phyloP scores from a whole-genome alignment of 306 rosid genomes.

The Prunus salicina region DNA sequence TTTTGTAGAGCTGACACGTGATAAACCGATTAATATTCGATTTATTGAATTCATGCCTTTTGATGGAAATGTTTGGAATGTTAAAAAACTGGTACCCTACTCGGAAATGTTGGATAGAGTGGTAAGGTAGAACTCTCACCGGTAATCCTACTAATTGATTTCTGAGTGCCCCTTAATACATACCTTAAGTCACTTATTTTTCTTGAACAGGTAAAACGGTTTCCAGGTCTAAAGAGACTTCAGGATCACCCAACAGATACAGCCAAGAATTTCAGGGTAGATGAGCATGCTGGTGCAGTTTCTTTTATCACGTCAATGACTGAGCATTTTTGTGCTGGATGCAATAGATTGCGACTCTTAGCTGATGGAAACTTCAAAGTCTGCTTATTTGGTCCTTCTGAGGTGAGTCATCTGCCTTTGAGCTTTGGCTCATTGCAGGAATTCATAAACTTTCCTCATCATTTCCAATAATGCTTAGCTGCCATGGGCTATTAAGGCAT shows the following conservation, averaged over 20 bases:
- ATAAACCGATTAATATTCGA: constrained; percentile 74
- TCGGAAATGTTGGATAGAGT: constrained; percentile 85
- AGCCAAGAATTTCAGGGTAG: constrained; percentile 83
- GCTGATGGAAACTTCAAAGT: constrained; percentile 98
- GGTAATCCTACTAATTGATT: constrained; percentile 24
- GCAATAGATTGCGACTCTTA: constrained; percentile 87
- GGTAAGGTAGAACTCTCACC: constrained; percentile 79
- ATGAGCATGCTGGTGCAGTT: constrained; percentile 70
- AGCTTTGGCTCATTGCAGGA: constrained; percentile 17
- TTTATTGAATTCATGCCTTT: constrained; percentile 99
- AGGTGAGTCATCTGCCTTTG: constrained; percentile 46
- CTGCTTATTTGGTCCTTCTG: constrained; percentile 94
- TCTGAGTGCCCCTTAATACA: constrained; percentile 17
- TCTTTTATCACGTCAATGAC: constrained; percentile 96
- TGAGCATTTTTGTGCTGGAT: constrained; percentile 97
- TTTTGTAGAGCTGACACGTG: constrained; percentile 81
- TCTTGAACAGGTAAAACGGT: constrained; percentile 49
- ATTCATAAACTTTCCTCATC: background rate
- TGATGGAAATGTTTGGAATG: constrained; percentile 99
- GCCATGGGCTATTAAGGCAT: background rate
- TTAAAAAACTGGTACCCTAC: constrained; percentile 89
- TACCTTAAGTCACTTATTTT: constrained; percentile 18
- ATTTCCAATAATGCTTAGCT: background rate
- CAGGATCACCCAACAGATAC: constrained; percentile 87
- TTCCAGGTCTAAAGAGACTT: constrained; percentile 52